Evolutionary conservation across 768 basidiomycete species (phyloP).

Genomic region (Pisolithus sp.): DNA sequence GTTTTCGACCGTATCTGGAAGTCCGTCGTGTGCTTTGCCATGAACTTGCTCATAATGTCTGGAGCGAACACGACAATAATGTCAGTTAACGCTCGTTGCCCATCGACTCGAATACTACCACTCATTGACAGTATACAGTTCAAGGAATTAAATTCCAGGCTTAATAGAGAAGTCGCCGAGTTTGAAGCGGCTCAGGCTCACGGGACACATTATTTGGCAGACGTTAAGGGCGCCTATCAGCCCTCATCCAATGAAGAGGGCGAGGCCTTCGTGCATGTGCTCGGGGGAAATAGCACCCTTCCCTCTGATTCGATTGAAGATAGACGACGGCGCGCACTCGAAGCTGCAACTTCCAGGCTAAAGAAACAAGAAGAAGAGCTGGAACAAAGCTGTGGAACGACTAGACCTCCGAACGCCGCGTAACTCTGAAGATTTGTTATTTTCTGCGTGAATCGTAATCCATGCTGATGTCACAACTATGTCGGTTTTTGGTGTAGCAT

Average conservation of each 20-base stretch:
- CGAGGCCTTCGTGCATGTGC: constrained; percentile 45
- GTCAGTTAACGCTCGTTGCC: constrained; percentile 33
- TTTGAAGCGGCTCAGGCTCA: constrained; percentile 49
- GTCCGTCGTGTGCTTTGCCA: constrained; percentile 68
- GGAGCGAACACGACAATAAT: constrained; percentile 66
- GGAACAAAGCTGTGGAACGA: constrained; percentile 66
- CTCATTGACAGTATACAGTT: constrained; percentile 44
- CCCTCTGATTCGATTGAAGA: constrained; percentile 49
- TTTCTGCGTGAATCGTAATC: too few species aligned
- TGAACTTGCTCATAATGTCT: constrained; percentile 71
- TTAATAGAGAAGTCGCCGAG: constrained; percentile 67
- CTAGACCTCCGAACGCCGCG: constrained; percentile 1
- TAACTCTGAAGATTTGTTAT: not conserved
- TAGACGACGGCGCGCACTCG: constrained; percentile 45
- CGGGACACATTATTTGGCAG: constrained; percentile 49
- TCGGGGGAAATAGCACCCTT: constrained; percentile 40
- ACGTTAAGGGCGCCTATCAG: constrained; percentile 37
- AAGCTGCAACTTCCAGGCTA: constrained; percentile 57
- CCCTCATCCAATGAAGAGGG: constrained; percentile 52
- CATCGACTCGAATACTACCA: not conserved
- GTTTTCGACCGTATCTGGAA: constrained; percentile 60
- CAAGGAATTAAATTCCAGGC: constrained; percentile 65
- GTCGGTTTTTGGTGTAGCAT: too few species aligned
- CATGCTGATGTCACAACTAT: too few species aligned
- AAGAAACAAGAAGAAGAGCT: constrained; percentile 64